A percentile compares a stretch with the other conserved stretches of the same genome.
phyloP scores from a whole-genome alignment of 768 basidiomycete genomes.

The Boletus speciosus region DNA sequence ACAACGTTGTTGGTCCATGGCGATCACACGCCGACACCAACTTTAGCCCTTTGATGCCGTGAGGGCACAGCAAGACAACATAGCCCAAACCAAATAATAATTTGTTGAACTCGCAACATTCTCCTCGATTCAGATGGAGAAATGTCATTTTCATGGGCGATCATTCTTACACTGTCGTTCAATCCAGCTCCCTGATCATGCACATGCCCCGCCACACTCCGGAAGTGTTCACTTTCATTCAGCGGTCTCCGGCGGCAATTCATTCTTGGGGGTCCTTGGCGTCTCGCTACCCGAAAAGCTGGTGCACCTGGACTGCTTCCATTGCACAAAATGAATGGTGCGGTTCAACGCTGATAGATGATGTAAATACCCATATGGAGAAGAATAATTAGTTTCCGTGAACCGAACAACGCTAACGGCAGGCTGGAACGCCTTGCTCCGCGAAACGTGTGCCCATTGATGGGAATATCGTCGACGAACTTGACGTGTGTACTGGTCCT shows the following conservation, averaged over 20 bases:
- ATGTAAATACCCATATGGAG: background rate
- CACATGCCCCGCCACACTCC: too few species aligned
- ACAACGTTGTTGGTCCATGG: slow-evolving; percentile 8
- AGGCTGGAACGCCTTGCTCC: background rate
- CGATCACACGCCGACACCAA: background rate
- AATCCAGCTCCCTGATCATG: background rate
- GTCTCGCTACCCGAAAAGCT: background rate
- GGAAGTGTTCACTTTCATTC: too few species aligned
- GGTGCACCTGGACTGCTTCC: background rate
- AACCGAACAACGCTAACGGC: background rate
- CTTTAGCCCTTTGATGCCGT: background rate
- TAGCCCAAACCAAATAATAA: background rate
- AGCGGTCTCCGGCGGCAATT: background rate
- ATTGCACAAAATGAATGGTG: background rate
- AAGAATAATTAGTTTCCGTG: background rate
- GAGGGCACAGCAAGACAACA: background rate
- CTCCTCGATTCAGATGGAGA: background rate
- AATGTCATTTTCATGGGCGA: background rate
- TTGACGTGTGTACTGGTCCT: too few species aligned
- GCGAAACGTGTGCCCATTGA: background rate
- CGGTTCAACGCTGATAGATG: background rate
- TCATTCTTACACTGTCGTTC: too few species aligned
- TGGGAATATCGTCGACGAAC: background rate
- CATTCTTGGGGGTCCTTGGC: background rate
- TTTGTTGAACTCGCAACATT: background rate